phyloP scores from a whole-genome alignment of 306 rosid genomes.

The Calophaca sinica region DNA sequence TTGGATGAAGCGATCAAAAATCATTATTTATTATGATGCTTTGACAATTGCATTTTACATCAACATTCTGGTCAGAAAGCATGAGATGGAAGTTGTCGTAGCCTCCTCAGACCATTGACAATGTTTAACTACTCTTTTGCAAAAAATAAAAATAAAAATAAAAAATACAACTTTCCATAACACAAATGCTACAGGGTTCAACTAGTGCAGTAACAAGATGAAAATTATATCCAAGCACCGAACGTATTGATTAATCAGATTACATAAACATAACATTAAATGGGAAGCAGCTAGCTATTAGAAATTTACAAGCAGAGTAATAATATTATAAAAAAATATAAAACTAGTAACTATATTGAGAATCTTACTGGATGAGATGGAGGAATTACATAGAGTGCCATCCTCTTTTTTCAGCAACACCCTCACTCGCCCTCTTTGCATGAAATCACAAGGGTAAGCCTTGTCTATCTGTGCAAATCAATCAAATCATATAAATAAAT shows the following conservation, averaged over 20 bases:
- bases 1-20: too few species aligned
- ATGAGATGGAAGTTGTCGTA: background rate
- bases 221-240: too few species aligned
- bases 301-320: too few species aligned
- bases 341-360: background rate
- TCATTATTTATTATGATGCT: too few species aligned
- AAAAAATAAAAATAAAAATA: too few species aligned
- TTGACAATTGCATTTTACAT: background rate
- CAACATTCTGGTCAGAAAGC: background rate
- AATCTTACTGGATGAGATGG: conserved; percentile 73
- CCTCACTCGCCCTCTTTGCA: conserved; percentile 90
- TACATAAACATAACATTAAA: background rate
- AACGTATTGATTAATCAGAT: background rate
- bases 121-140: background rate
- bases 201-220: too few species aligned
- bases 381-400: conserved; percentile 71
- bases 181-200: too few species aligned
- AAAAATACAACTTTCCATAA: too few species aligned
- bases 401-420: conserved; percentile 77
- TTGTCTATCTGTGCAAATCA: conserved; percentile 58
- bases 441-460: conserved; percentile 90
- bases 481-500: background rate
- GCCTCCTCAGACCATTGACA: background rate
- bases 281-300: background rate
- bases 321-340: too few species aligned